Base-by-base conservation (phyloP, 1,284 basidiomycete species). In the Pseudozyma tsukubaensis region DNA sequence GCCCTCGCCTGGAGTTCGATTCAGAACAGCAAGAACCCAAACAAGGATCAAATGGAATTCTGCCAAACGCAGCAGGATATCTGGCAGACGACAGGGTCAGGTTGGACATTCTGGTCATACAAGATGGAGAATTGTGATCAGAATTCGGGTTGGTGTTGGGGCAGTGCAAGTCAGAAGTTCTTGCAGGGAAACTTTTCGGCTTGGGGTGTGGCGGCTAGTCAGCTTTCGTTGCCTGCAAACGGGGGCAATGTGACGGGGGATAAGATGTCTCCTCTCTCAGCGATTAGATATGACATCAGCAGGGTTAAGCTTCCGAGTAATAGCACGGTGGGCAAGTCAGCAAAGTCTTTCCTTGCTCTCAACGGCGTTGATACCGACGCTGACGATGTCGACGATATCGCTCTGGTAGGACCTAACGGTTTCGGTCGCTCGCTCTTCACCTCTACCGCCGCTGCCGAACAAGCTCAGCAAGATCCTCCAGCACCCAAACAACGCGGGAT, bases 31-130 rank as follows among this genome's bases (percentile, higher is more conserved):
- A 57, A 80, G 1, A 86, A 91, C 78, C 85, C 87, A 8, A 80
- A 85, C n/a, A 80, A 81, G 3, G 88, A 89, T 24, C 86, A 87
- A 47, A 86, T 84, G 51, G 84, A 87, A 4, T 92, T 91, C 79
- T 92, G 91, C 79, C 85, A 86, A 9, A 87, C 87, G 2, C 91
- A 92, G 73, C 86, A 89, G 85, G 86, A 88, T 29, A 87, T 88
- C 1, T 93, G 92, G 81, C 77, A 87, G 4, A 88, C 88, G 53
- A 85, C 85, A 14, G 88, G 90, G 4, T 88, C 90, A 0, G 91
- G 92, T 0, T 92, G 89, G 89, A 86, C 86, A 24, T 93, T 92
- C 84, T 92, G 92, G 92, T 88, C 90, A 89, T 84, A 79, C 89
- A 81, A 79, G 53, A 80, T 84, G 79, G 78, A 83, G 57, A 74